phyloP scores from a whole-genome alignment of 305 asterid genomes.

The Ilex paraguariensis region DNA sequence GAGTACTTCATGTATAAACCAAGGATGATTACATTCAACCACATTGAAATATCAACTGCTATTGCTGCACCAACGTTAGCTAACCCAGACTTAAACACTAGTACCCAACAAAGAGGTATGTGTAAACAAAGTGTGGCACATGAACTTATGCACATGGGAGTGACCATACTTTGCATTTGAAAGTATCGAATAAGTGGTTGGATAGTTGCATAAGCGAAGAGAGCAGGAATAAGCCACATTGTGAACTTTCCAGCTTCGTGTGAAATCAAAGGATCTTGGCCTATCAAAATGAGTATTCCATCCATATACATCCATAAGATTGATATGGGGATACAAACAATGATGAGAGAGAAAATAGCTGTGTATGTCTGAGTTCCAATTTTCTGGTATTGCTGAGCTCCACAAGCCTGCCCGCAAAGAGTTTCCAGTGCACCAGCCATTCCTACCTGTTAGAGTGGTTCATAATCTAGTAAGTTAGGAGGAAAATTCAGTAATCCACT shows the following conservation, averaged over 20 bases:
- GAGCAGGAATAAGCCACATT: constrained; percentile 41
- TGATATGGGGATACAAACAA: constrained; percentile 51
- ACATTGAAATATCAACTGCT: constrained; percentile 43
- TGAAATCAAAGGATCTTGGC: constrained; percentile 37
- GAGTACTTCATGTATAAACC: constrained; percentile 41
- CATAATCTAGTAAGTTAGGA: background rate
- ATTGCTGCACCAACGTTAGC: constrained; percentile 55
- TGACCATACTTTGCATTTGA: constrained; percentile 51
- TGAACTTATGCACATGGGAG: constrained; percentile 49
- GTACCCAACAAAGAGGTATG: constrained; percentile 48
- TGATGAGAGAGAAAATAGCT: constrained; percentile 35
- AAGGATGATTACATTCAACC: constrained; percentile 42
- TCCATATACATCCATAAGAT: constrained; percentile 39
- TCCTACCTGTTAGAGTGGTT: constrained; percentile 34
- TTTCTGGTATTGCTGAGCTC: constrained; percentile 44
- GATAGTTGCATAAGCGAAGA: constrained; percentile 44
- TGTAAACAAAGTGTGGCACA: constrained; percentile 38
- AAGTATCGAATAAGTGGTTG: constrained; percentile 48
- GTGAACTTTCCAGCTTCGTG: constrained; percentile 51
- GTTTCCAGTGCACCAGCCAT: constrained; percentile 66
- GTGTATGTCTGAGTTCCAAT: constrained; percentile 43
- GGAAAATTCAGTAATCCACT: too few species aligned
- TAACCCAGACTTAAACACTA: constrained; percentile 35
- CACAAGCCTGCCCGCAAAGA: constrained; percentile 61
- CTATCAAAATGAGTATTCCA: background rate